Evolutionary conservation across 257 asterid species (phyloP).

Genomic region (Solanum piurae): DNA sequence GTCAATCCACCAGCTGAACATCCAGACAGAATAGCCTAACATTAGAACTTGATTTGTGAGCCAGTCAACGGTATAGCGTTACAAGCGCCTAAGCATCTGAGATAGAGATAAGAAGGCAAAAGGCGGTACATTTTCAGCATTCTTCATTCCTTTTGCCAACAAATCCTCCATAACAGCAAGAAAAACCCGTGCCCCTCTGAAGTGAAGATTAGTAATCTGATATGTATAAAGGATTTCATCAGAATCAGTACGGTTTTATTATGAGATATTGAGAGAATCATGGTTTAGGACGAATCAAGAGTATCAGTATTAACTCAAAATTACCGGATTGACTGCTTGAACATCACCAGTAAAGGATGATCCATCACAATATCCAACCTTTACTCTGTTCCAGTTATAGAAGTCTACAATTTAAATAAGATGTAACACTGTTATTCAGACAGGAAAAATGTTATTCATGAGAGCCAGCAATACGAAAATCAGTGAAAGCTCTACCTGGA

Average conservation of each 20-base stretch:
- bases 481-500: constrained; percentile 45
- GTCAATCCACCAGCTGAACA: constrained; percentile 96
- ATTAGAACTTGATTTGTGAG: background rate
- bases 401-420: constrained; percentile 34
- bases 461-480: background rate
- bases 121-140: constrained; percentile 28
- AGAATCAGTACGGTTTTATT: background rate
- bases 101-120: background rate
- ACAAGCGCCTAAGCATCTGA: background rate
- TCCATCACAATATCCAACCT: constrained; percentile 85
- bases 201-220: constrained; percentile 34
- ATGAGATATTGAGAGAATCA: background rate
- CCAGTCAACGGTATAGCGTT: background rate
- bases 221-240: background rate
- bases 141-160: constrained; percentile 34
- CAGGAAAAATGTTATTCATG: background rate
- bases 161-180: constrained; percentile 32
- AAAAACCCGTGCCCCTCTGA: constrained; percentile 31
- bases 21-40: constrained; percentile 83
- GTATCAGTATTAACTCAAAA: background rate
- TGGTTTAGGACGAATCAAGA: background rate
- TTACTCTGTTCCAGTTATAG: constrained; percentile 76
- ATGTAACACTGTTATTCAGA: background rate
- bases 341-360: constrained; percentile 83
- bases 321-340: constrained; percentile 68